Conservation (phyloP, 108 stramenopile genomes). For the Discostella pseudostelligera region DNA sequence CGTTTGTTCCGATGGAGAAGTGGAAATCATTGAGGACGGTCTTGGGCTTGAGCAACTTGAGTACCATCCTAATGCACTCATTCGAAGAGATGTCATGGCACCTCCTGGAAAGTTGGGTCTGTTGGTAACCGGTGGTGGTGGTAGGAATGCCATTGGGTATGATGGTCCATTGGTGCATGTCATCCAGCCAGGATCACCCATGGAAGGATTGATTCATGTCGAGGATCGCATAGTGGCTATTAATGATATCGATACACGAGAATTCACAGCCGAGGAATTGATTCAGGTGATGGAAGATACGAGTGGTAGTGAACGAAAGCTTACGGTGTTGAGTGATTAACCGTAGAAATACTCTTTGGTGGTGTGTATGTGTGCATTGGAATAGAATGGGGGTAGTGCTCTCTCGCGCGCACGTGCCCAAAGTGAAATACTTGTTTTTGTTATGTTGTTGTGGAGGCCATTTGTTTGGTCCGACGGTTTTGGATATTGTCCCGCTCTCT, state of each 20-base stretch:
- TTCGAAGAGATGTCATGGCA: slow-evolving; percentile 45
- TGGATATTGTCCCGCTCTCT: too few relatives aligned
- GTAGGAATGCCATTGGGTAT: slow-evolving; percentile 15
- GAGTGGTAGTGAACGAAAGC: slow-evolving; percentile 57
- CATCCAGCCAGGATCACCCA: slow-evolving; percentile 60
- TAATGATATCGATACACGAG: slow-evolving; percentile 70
- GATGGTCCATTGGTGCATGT: slow-evolving; percentile 48
- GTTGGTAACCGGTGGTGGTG: slow-evolving; percentile 37
- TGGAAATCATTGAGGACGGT: neutral
- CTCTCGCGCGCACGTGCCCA: too few relatives aligned
- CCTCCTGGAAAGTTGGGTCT: slow-evolving; percentile 76
- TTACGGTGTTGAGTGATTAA: slow-evolving; percentile 59
- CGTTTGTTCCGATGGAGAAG: neutral
- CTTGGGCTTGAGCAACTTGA: too few relatives aligned
- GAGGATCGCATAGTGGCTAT: slow-evolving; percentile 81
- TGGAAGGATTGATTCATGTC: slow-evolving; percentile 70
- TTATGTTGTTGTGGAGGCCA: too few relatives aligned
- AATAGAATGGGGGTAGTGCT: too few relatives aligned
- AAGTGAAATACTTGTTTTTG: too few relatives aligned
- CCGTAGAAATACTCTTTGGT: slow-evolving; percentile 9
- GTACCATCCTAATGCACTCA: too few relatives aligned
- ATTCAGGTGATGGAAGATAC: slow-evolving; percentile 73
- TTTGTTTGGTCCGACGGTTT: too few relatives aligned
- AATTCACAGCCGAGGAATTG: slow-evolving; percentile 70
- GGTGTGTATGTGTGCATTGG: too few relatives aligned